phyloP scores from a whole-genome alignment of 257 asterid genomes.

The Ballota nigra region DNA sequence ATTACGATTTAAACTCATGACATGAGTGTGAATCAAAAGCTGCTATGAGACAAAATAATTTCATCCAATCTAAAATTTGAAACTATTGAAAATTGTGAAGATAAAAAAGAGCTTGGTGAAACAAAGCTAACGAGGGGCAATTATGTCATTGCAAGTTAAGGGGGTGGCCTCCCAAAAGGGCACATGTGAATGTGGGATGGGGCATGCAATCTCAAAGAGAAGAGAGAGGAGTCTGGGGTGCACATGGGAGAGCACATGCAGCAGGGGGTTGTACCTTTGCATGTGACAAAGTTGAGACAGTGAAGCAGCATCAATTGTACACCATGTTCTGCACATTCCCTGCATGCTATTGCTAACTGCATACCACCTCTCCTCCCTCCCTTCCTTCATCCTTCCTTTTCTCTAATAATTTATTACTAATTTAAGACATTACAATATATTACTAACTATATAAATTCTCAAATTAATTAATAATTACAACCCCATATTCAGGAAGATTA shows the following conservation, averaged over 20 bases:
- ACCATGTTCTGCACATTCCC: constrained; percentile 59
- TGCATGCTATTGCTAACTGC: constrained; percentile 16
- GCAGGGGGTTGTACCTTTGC: constrained; percentile 37
- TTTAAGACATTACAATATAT: background rate
- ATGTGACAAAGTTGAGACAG: constrained; percentile 68
- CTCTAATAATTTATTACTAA: background rate
- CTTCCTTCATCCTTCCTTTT: no score
- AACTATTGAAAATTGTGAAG: no score
- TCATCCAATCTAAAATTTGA: background rate
- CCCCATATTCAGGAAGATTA: background rate
- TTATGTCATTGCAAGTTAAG: constrained; percentile 17
- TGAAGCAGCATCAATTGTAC: constrained; percentile 61
- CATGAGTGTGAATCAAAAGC: no score
- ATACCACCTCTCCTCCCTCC: background rate
- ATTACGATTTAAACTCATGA: no score
- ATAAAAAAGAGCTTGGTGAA: no score
- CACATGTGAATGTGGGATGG: constrained; percentile 62
- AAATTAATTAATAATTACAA: no score
- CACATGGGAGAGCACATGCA: constrained; percentile 74
- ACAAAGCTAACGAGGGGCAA: constrained; percentile 16
- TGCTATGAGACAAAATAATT: no score
- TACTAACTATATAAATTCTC: background rate
- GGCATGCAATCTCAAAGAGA: constrained; percentile 29
- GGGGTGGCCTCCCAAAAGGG: constrained; percentile 52
- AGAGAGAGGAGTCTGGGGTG: constrained; percentile 20